phyloP scores from a whole-genome alignment of 768 basidiomycete species.

The Hericium coralloides region DNA sequence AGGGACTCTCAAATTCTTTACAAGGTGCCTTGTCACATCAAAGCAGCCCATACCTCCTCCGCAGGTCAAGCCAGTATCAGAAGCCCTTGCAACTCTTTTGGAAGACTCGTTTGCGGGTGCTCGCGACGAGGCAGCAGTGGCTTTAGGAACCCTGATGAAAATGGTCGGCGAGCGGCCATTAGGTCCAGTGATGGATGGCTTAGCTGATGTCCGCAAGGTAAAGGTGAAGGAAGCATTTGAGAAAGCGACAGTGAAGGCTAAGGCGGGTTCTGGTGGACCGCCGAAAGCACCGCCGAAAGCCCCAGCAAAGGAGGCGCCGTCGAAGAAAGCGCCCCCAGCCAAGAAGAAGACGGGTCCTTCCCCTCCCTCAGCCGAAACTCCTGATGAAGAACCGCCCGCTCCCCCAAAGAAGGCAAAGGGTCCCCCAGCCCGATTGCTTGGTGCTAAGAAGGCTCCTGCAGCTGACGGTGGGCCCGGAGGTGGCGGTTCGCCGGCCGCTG shows the following conservation, averaged over 20 bases:
- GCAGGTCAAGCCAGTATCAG: constrained; percentile 78
- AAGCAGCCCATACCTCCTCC: constrained; percentile 57
- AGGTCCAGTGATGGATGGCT: constrained; percentile 74
- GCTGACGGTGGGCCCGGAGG: constrained; percentile 18
- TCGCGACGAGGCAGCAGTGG: constrained; percentile 81
- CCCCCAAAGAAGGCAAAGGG: constrained; percentile 34
- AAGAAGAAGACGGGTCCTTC: constrained; percentile 25
- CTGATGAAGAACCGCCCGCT: constrained; percentile 25
- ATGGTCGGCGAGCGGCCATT: constrained; percentile 92
- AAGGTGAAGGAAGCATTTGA: constrained; percentile 95
- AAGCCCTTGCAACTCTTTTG: constrained; percentile 62
- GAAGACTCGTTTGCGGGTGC: constrained; percentile 89
- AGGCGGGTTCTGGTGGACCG: constrained; percentile 48
- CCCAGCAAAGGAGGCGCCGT: constrained; percentile 6
- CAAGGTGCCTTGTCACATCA: constrained; percentile 66
- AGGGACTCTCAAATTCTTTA: constrained; percentile 81
- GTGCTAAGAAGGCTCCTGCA: constrained; percentile 43
- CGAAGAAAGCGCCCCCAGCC: constrained; percentile 18
- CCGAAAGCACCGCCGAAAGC: constrained; percentile 20
- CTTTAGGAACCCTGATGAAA: constrained; percentile 88
- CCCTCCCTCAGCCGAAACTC: constrained; percentile 17
- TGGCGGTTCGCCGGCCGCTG: constrained; percentile 17
- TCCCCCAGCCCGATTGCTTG: constrained; percentile 39
- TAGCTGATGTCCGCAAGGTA: constrained; percentile 79
- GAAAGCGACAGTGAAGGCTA: constrained; percentile 87